These are phyloP conservation scores for Alternaria incomplexa DNA, from an alignment of 2,329 filamentous ascomycete genomes.

Conservation along the genomic window DNA sequence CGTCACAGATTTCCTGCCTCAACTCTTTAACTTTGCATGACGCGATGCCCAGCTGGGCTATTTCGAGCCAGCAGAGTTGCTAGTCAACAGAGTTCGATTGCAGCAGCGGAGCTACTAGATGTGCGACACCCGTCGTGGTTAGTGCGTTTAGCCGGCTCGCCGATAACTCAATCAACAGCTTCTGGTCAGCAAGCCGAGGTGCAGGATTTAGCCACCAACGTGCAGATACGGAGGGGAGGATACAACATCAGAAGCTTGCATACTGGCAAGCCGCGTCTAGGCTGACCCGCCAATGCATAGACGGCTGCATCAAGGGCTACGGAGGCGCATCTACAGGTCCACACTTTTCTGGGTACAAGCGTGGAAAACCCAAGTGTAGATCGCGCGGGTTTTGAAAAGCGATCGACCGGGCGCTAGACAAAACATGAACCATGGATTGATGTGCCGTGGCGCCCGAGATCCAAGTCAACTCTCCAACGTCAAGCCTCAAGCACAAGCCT, in stretches of 20 bases:
- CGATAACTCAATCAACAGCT: slow-evolving; percentile 7
- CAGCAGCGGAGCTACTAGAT: not conserved
- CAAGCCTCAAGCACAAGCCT: not conserved
- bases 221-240: slow-evolving; percentile 8
- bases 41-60: slow-evolving; percentile 1
- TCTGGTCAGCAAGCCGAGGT: slow-evolving; percentile 3
- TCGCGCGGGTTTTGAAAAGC: slow-evolving; percentile 1
- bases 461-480: not conserved
- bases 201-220: slow-evolving; percentile 11
- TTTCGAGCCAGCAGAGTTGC: not conserved
- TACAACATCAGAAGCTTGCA: slow-evolving; percentile 9
- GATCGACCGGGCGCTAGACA: slow-evolving; percentile 16
- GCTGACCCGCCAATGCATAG: not conserved
- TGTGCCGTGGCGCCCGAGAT: slow-evolving; percentile 4
- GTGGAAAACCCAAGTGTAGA: not conserved
- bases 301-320: not conserved
- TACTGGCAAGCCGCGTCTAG: not conserved
- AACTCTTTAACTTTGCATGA: slow-evolving; percentile 6
- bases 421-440: not conserved
- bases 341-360: not conserved
- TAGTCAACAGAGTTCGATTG: slow-evolving; percentile 5
- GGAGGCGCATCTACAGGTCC: not conserved
- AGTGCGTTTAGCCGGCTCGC: slow-evolving; percentile 3
- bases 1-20: slow-evolving; percentile 6
- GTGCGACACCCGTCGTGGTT: slow-evolving; percentile 8